phyloP scores from a whole-genome alignment of 768 basidiomycete genomes.

The Mycena vitilis region DNA sequence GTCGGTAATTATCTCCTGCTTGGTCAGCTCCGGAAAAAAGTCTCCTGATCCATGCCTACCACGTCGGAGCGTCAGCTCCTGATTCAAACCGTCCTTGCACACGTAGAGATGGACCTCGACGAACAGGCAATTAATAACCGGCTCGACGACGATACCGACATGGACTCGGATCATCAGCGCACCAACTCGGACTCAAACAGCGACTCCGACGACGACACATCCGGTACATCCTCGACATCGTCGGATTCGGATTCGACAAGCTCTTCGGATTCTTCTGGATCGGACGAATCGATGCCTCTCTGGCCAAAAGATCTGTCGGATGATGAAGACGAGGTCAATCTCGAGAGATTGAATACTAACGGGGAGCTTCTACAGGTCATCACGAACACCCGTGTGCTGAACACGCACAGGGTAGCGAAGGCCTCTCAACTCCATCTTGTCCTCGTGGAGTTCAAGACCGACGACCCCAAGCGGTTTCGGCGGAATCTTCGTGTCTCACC shows the following conservation, averaged over 20 bases:
- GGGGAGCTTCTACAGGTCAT: slow-evolving; percentile 28
- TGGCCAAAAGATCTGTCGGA: neutral
- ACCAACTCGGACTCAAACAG: neutral
- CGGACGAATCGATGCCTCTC: neutral
- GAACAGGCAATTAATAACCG: neutral
- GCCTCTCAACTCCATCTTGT: no score
- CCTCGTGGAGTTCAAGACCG: no score
- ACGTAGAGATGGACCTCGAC: neutral
- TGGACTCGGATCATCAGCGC: neutral
- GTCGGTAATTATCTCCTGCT: neutral
- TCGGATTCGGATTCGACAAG: neutral
- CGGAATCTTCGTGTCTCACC: slow-evolving; percentile 42
- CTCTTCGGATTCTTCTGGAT: neutral
- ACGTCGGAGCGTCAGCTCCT: slow-evolving; percentile 9
- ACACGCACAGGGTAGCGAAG: no score
- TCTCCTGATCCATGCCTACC: slow-evolving; percentile 21
- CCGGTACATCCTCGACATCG: neutral
- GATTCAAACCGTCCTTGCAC: neutral
- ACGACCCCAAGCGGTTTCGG: slow-evolving; percentile 36
- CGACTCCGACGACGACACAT: neutral
- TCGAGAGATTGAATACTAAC: neutral
- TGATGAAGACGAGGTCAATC: slow-evolving; percentile 14
- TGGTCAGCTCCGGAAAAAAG: slow-evolving; percentile 1
- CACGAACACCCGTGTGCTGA: no score
- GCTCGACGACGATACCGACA: neutral